Evolutionary conservation across 169 alveolate genomes (phyloP), one percentile per base, ranked within the genome.

Genomic region (Eimeria acervulina): DNA sequence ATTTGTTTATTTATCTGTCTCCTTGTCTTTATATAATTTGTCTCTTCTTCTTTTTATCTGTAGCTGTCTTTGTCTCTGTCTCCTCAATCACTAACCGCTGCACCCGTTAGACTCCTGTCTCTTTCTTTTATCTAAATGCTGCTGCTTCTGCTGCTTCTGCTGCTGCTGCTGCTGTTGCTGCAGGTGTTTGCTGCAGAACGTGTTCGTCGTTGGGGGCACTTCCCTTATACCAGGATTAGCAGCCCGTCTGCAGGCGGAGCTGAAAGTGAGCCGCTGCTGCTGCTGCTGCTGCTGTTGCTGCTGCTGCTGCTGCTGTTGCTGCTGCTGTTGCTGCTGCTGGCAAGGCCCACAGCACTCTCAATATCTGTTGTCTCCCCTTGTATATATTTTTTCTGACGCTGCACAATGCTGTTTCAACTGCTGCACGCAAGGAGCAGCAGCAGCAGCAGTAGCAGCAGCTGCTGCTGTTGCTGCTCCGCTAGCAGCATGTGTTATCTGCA

Each of bases 211-310:
- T 26, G 94, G 94, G 21, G 94, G 94, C n/a, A 55, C 94, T 19
- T 88, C 94, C 2, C 63, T 88, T 38, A 88, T 88, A 26, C 94
- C 94, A 8, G 94, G 94, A 28, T 23, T 66, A 26, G 94, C 94
- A 26, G 84, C 68, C 38, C 83, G 94, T 15, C 94, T 88, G 31
- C 94, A 88, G 28, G 63, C 94, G 33, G 94, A 88, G 66, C 40
- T 88, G n/a, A 61, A 5, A 12, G 55, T 47, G 12, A 7, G 19
- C 55, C 12, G 55, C 55, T 47, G 55, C 55, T 47, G 55, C 55
- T 47, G 55, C 40, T 55, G 93, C 52, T n/a, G 63, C 74, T 42
- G 68, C 72, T 42, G 63, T 15, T 26, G 51, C 13, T 42, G 72
- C 59, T 26, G 63, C 70, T 42, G 63, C 68, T n/a, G 38, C n/a